Conservation (phyloP, 2,329 filamentous ascomycete species). For the Ophiosphaerella korrae region DNA sequence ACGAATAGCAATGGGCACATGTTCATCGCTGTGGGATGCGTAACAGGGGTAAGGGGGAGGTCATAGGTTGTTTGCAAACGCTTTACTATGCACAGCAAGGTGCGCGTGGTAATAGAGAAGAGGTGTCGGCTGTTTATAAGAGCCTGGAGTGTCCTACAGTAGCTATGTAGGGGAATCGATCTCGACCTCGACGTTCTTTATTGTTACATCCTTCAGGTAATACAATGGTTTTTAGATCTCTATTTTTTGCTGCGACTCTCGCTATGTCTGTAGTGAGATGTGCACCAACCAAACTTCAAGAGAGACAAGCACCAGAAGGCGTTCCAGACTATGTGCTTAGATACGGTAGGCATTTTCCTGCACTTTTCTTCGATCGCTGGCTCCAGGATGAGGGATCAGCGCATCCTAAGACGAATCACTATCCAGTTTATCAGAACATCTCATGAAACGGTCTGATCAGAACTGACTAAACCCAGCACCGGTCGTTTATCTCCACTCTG, state of each 20-base stretch:
- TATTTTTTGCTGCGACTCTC: constrained; percentile 12
- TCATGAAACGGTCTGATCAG: background rate
- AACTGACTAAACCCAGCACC: constrained; percentile 44
- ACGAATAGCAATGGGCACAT: constrained; percentile 1
- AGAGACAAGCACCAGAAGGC: constrained; percentile 28
- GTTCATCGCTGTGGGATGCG: background rate
- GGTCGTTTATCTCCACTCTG: constrained; percentile 51
- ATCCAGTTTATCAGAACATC: background rate
- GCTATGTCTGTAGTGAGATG: constrained; percentile 18
- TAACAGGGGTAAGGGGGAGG: constrained; percentile 2
- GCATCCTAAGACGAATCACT: too few relatives aligned
- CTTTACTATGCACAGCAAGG: background rate
- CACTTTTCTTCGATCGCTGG: background rate
- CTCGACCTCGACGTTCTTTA: background rate
- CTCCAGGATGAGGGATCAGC: background rate
- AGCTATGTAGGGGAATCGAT: background rate
- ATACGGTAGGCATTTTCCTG: constrained; percentile 38
- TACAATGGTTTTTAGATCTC: constrained; percentile 17
- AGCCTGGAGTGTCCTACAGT: background rate
- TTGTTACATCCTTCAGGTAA: constrained; percentile 1
- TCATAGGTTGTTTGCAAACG: background rate
- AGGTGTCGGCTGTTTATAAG: constrained; percentile 5
- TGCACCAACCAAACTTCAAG: constrained; percentile 21
- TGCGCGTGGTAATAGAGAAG: background rate
- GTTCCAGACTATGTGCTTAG: constrained; percentile 47